A percentile compares a stretch with the other conserved stretches of the same genome.
Conservation (phyloP, 1,284 basidiomycete genomes). For the Puccinia triticina region DNA sequence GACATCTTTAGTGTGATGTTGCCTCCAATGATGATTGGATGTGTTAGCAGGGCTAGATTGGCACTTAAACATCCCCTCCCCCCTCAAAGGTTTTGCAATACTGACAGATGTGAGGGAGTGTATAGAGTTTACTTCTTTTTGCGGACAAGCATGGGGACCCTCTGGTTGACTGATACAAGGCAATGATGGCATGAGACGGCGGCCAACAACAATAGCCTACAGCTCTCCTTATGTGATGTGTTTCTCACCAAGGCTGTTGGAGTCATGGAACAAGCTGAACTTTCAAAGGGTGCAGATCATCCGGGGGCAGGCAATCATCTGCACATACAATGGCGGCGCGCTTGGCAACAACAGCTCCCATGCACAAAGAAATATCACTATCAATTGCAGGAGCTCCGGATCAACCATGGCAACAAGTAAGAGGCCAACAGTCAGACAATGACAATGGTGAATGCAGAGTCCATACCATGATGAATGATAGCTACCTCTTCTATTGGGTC, state of each 20-base stretch:
- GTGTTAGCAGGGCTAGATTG: no score
- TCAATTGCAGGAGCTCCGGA: neutral
- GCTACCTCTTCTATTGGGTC: slow-evolving; percentile 28
- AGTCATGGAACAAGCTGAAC: slow-evolving; percentile 81
- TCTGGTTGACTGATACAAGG: slow-evolving; percentile 64
- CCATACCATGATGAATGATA: slow-evolving; percentile 35
- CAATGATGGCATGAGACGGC: slow-evolving; percentile 91
- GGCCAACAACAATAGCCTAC: slow-evolving; percentile 81
- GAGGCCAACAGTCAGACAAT: neutral
- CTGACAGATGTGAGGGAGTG: neutral
- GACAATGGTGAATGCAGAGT: slow-evolving; percentile 16
- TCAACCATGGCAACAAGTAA: neutral
- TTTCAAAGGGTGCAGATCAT: slow-evolving; percentile 89
- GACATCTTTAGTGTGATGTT: no score
- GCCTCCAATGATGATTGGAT: no score
- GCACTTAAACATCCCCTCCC: no score
- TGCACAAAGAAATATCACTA: neutral
- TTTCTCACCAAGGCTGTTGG: slow-evolving; percentile 90
- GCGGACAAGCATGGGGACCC: slow-evolving; percentile 80
- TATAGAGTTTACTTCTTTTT: slow-evolving; percentile 78
- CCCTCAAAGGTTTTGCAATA: neutral
- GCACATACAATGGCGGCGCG: slow-evolving; percentile 65
- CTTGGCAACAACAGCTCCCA: slow-evolving; percentile 30
- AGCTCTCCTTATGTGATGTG: slow-evolving; percentile 84
- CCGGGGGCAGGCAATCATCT: slow-evolving; percentile 75